These are phyloP conservation scores for Kluyveromyces lactis DNA, from an alignment of 805 yeast genomes.

Conservation along the genomic window DNA sequence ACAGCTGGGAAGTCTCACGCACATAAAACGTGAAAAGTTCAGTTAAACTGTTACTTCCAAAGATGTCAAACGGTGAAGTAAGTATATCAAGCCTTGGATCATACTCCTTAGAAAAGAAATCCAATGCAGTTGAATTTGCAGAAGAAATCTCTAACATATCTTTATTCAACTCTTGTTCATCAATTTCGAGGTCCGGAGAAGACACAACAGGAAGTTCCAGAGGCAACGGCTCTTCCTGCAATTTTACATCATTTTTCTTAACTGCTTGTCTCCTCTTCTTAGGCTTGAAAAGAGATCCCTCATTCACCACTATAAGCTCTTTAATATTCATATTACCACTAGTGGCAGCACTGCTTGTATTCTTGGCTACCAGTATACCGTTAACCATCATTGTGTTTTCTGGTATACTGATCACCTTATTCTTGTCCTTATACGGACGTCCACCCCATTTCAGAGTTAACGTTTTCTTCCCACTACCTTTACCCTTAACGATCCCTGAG, in stretches of 20 bases:
- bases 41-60: background rate
- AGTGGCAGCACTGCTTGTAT: background rate
- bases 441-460: constrained; percentile 10
- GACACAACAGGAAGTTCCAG: too few species aligned
- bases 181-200: too few species aligned
- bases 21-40: constrained; percentile 7
- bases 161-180: too few species aligned
- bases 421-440: constrained; percentile 9
- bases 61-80: too few species aligned
- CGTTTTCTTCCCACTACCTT: background rate
- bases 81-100: too few species aligned
- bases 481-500: background rate
- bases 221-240: too few species aligned
- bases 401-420: constrained; percentile 7
- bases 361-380: constrained; percentile 7
- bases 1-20: constrained; percentile 5
- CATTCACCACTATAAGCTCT: background rate
- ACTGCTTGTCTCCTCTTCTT: too few species aligned
- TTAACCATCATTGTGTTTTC: constrained; percentile 8
- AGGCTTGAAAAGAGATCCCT: background rate
- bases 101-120: too few species aligned
- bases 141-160: too few species aligned
- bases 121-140: too few species aligned
- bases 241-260: too few species aligned
- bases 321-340: background rate